phyloP scores from a whole-genome alignment of 208 protist genomes.

The Trypanosoma platydactyli region DNA sequence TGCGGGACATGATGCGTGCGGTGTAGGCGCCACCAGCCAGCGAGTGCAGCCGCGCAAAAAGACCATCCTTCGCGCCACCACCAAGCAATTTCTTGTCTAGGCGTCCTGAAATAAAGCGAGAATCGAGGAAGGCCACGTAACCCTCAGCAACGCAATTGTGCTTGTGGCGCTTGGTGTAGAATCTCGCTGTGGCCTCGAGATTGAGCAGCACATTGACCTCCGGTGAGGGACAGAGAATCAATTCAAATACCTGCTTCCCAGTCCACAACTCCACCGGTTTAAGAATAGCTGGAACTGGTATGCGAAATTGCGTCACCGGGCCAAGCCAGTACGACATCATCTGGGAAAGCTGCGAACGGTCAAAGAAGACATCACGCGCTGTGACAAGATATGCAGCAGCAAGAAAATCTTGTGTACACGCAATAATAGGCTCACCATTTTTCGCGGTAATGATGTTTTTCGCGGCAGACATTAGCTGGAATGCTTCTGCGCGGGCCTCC shows the following conservation, averaged over 20 bases:
- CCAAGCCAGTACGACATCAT: constrained; percentile 91
- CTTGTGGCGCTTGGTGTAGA: constrained; percentile 66
- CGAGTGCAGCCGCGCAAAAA: constrained; percentile 96
- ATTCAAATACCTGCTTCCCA: constrained; percentile 98
- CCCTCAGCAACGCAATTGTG: constrained; percentile 89
- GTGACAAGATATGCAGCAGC: constrained; percentile 97
- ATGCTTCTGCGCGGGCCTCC: constrained; percentile 98
- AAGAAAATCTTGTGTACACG: constrained; percentile 99
- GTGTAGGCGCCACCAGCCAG: constrained; percentile 79
- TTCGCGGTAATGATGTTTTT: constrained; percentile 98
- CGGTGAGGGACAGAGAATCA: constrained; percentile 88
- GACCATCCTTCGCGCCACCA: constrained; percentile 91
- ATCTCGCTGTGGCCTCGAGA: constrained; percentile 90
- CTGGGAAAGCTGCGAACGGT: constrained; percentile 88
- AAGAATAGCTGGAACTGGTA: constrained; percentile 97
- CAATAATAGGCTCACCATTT: constrained; percentile 98
- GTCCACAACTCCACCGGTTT: constrained; percentile 98
- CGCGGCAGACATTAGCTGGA: constrained; percentile 94
- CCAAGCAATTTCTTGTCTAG: constrained; percentile 98
- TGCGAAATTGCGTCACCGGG: constrained; percentile 65
- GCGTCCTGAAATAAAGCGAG: constrained; percentile 94
- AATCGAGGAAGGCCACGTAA: constrained; percentile 94
- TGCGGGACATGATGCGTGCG: constrained; percentile 94
- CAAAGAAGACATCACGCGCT: constrained; percentile 96
- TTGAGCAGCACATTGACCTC: constrained; percentile 78